Evolutionary conservation across 129 eudicot species (phyloP).

Genomic region (Glebionis coronaria): DNA sequence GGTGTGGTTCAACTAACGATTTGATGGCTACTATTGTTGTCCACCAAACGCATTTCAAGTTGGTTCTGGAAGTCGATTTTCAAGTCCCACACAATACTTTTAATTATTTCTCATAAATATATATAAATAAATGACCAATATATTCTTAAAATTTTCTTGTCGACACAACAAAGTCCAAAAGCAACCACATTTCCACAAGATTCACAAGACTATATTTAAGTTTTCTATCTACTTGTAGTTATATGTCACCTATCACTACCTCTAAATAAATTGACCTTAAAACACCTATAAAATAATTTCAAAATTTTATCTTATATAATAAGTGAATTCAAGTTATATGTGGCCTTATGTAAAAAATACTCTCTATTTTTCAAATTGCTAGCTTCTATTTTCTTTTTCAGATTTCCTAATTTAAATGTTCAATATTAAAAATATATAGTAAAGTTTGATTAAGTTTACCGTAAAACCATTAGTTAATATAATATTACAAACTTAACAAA

Average conservation of each 20-base stretch:
- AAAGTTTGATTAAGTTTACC: no score
- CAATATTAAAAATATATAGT: no score
- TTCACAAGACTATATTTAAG: slow-evolving; percentile 5
- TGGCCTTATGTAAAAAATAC: no score
- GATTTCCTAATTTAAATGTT: no score
- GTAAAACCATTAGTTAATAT: no score
- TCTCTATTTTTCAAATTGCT: no score
- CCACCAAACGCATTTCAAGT: slow-evolving; percentile 26
- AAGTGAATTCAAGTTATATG: no score
- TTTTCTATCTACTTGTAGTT: slow-evolving; percentile 8
- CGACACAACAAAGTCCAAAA: slow-evolving; percentile 14
- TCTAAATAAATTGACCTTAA: slow-evolving; percentile 4
- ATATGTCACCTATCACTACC: slow-evolving; percentile 4
- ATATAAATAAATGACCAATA: slow-evolving; percentile 10
- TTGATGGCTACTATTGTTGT: slow-evolving; percentile 29
- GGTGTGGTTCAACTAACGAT: slow-evolving; percentile 22
- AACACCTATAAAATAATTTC: background rate
- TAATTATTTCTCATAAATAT: slow-evolving; percentile 16
- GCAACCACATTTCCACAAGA: slow-evolving; percentile 14
- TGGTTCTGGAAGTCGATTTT: slow-evolving; percentile 14
- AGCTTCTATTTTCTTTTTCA: no score
- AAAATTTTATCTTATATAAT: background rate
- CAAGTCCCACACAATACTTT: slow-evolving; percentile 21
- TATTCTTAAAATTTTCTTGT: background rate
- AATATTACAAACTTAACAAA: no score